Evolutionary conservation across 2,329 filamentous ascomycete genomes (phyloP).

Genomic region (Fusarium pseudocircinatum): DNA sequence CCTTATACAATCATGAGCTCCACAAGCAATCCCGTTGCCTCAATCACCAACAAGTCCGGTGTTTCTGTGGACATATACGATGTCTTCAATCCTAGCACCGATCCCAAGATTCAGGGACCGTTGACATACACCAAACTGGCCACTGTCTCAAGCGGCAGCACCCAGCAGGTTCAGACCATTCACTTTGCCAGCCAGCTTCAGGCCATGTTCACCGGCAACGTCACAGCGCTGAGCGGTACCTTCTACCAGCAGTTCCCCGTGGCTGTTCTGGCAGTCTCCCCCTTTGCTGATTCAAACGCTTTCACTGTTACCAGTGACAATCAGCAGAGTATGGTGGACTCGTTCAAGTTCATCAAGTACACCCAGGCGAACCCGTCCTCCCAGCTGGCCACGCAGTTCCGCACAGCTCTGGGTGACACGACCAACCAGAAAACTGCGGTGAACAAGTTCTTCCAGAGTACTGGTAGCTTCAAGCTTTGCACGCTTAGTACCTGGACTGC

Average conservation of each 20-base stretch:
- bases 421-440: not conserved
- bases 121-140: not conserved
- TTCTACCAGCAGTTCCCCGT: not conserved
- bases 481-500: not conserved
- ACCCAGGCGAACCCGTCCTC: not conserved
- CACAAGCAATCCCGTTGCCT: not conserved
- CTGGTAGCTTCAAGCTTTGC: not conserved
- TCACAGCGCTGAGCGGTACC: not conserved
- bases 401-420: not conserved
- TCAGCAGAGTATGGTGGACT: not conserved
- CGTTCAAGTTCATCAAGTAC: slow-evolving; percentile 10
- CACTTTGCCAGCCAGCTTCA: not conserved
- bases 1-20: not conserved
- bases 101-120: not conserved
- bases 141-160: not conserved
- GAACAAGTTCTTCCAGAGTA: not conserved
- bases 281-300: not conserved
- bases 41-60: not conserved
- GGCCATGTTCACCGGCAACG: not conserved
- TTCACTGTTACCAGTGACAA: not conserved
- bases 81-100: not conserved
- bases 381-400: not conserved
- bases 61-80: not conserved
- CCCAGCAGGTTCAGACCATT: not conserved
- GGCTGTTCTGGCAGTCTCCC: not conserved